Conservation (phyloP, 169 alveolate species). For the Sarcocystis neurona region DNA sequence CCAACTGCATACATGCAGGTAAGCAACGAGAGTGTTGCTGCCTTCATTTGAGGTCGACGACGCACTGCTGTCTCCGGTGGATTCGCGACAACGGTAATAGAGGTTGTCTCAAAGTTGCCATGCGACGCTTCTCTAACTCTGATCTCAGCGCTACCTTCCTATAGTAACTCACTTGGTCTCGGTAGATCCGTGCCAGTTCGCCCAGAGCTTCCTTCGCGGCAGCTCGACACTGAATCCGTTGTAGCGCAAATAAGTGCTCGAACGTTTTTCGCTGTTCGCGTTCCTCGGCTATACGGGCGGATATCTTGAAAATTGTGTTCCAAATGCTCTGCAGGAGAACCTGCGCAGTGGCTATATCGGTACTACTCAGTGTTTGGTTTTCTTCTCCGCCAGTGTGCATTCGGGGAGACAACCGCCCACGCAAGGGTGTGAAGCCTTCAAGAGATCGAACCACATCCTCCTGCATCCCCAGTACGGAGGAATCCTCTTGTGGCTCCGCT, state of each 20-base stretch:
- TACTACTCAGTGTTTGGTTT: background rate
- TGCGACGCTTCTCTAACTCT: background rate
- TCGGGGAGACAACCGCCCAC: slow-evolving; percentile 19
- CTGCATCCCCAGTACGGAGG: background rate
- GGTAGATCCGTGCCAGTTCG: slow-evolving; percentile 14
- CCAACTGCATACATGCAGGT: background rate
- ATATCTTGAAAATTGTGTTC: background rate
- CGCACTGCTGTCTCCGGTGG: too few relatives aligned
- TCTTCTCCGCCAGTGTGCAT: background rate
- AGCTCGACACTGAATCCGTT: background rate
- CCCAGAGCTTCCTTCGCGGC: slow-evolving; percentile 1
- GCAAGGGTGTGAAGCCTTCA: background rate
- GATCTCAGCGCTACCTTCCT: background rate
- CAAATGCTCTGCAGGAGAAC: background rate
- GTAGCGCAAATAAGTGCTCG: background rate
- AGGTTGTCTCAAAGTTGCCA: background rate
- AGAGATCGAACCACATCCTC: too few relatives aligned
- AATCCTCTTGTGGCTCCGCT: background rate
- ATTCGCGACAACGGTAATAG: too few relatives aligned
- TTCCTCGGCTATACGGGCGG: background rate
- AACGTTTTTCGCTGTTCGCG: background rate
- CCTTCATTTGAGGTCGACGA: background rate
- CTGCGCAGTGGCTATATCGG: background rate
- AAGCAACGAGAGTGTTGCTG: background rate
- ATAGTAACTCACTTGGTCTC: slow-evolving; percentile 1